These are phyloP conservation scores for Dioszegia crocea DNA, from an alignment of 768 basidiomycete genomes.

Conservation along the genomic window DNA sequence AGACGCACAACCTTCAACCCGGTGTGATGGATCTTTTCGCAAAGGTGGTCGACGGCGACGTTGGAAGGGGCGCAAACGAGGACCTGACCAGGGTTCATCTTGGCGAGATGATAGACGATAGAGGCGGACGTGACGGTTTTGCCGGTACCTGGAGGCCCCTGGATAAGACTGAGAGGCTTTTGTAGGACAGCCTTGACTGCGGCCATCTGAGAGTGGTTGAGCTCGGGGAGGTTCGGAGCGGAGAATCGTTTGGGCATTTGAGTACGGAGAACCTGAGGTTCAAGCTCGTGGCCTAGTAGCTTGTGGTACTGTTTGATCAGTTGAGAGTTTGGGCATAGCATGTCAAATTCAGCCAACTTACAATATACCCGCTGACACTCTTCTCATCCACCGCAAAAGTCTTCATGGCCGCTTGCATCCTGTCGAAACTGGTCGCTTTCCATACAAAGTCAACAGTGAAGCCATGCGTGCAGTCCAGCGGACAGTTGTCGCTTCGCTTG, in stretches of 20 bases:
- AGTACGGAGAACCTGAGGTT: constrained; percentile 69
- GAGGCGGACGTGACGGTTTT: constrained; percentile 99
- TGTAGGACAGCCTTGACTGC: constrained; percentile 98
- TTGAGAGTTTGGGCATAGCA: not conserved
- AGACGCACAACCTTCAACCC: constrained; percentile 96
- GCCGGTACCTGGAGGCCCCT: constrained; percentile 96
- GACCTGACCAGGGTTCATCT: constrained; percentile 99
- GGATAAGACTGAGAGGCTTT: constrained; percentile 94
- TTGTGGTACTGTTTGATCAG: constrained; percentile 75
- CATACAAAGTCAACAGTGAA: constrained; percentile 99
- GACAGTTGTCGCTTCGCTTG: constrained; percentile 83
- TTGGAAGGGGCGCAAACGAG: constrained; percentile 98
- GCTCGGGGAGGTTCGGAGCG: constrained; percentile 91
- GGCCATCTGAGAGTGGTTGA: constrained; percentile 99
- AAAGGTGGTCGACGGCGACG: constrained; percentile 97
- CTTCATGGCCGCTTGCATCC: constrained; percentile 99
- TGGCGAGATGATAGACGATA: constrained; percentile 95
- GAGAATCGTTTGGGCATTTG: constrained; percentile 97
- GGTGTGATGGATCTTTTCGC: constrained; percentile 99
- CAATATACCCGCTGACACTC: constrained; percentile 97
- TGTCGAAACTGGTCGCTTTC: constrained; percentile 99
- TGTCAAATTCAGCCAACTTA: constrained; percentile 52
- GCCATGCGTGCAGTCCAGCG: constrained; percentile 86
- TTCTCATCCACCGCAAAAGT: constrained; percentile 99
- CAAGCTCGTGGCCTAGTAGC: constrained; percentile 92